Base-by-base conservation (phyloP, 441 rosid genomes). In the Theobroma grandiflorum region DNA sequence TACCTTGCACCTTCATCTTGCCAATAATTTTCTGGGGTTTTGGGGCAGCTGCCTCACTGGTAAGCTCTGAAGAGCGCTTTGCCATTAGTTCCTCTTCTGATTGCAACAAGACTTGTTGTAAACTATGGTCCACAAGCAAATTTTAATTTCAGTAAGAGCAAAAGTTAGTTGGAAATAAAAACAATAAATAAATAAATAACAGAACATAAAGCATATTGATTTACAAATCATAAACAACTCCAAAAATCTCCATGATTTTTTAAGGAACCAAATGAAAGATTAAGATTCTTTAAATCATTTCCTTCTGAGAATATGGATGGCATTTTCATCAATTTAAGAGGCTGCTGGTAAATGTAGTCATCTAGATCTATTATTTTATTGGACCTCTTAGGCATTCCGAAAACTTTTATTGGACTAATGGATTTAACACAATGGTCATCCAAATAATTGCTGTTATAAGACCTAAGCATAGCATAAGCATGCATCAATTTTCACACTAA, bases 1-100 rank as follows among this genome's bases (percentile, higher is more conserved):
- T 84, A 93, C 99, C 99, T 94, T 96, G 97, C 84, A 97, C 99
- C 88, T 88, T 94, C 96, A 97, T 94, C 89, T 94, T 94, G 87
- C 99, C 99, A 63, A 88, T 83, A 67, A 87, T 86, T 89, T 93
- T 95, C 89, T 95, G 94, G 40, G 95, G 92, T 86, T 95, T 95
- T 40, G 98, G 84, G 73, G 94, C 93, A 83, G 89, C 85, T 50
- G 91, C 91, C 75, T 97, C 97, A 71, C 77, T 85, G 58, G 84
- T 83, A 81, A 89, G 87, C 78, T 94, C 93, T 74, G 96, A 88
- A 75, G 95, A 87, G 84, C 85, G 96, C 83, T 91, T 93, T 40
- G 53, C 92, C 83, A 97, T 66, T 65, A 97, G 84, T 85, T 97
- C 99, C 87, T 97, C 99, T 87, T 97, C 99, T 2, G 99, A 95